Evolutionary conservation across 2,329 filamentous ascomycete species (phyloP).

Genomic region (Sporothrix pseudoabietina): DNA sequence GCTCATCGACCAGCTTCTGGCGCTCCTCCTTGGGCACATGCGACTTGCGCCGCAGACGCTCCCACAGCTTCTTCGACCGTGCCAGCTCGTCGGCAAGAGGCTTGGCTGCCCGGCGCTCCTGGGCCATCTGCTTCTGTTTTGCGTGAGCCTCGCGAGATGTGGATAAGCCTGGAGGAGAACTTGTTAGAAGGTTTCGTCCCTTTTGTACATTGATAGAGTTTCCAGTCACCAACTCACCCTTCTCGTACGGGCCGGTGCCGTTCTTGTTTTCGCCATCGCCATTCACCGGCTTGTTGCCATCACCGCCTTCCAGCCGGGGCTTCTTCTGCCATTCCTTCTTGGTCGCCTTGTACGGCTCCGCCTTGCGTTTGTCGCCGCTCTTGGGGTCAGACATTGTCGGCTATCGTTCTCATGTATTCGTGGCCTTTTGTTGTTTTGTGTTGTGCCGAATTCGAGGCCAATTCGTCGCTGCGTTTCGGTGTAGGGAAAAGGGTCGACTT

Average conservation of each 20-base stretch:
- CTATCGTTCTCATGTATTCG: neutral
- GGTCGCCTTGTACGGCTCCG: conserved; percentile 48
- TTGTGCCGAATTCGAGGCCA: conserved; percentile 17
- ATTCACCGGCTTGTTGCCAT: conserved; percentile 41
- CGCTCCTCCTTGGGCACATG: conserved; percentile 89
- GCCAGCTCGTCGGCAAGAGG: conserved; percentile 87
- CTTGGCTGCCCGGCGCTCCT: conserved; percentile 89
- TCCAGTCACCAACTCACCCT: conserved; percentile 8
- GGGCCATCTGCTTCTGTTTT: conserved; percentile 86
- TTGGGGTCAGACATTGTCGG: conserved; percentile 53
- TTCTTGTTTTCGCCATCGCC: conserved; percentile 33
- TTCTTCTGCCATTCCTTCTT: conserved; percentile 55
- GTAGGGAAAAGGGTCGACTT: neutral
- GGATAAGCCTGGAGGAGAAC: conserved; percentile 27
- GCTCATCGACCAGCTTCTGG: conserved; percentile 80
- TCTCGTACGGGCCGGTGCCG: conserved; percentile 14
- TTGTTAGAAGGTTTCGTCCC: neutral
- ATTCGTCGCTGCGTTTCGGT: neutral
- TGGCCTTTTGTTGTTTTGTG: conserved; percentile 16
- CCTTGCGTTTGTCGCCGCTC: conserved; percentile 61
- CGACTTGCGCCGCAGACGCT: conserved; percentile 87
- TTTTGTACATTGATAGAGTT: neutral
- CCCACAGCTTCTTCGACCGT: conserved; percentile 95
- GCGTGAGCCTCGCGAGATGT: conserved; percentile 84
- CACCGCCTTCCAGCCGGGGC: conserved; percentile 49